Conservation (phyloP, 2,329 filamentous ascomycete genomes). For the Scorias spongiosa region DNA sequence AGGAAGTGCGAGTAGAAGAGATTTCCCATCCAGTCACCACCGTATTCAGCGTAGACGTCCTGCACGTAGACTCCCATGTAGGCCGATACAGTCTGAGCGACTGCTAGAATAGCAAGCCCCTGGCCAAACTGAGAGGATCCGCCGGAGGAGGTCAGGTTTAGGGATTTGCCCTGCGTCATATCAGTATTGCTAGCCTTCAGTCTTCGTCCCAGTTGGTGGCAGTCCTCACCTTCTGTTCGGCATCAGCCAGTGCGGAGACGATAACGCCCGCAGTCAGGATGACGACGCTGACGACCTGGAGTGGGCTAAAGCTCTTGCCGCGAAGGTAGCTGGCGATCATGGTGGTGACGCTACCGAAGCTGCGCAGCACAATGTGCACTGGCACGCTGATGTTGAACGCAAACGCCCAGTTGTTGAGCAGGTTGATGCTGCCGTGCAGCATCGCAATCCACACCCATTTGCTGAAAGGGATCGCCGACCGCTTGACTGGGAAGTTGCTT, state of each 20-base stretch:
- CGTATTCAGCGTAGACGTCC: constrained; percentile 70
- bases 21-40: constrained; percentile 87
- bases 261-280: constrained; percentile 78
- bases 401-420: constrained; percentile 95
- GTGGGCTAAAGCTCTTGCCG: constrained; percentile 67
- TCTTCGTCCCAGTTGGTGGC: neutral
- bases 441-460: constrained; percentile 82
- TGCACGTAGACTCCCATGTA: constrained; percentile 94
- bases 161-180: constrained; percentile 25
- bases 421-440: constrained; percentile 85
- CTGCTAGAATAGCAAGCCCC: constrained; percentile 67
- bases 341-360: constrained; percentile 88
- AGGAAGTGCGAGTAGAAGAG: constrained; percentile 80
- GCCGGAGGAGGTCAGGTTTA: constrained; percentile 25
- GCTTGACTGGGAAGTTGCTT: constrained; percentile 26
- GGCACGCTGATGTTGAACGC: constrained; percentile 93
- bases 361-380: constrained; percentile 89
- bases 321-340: constrained; percentile 80
- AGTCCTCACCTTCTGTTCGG: constrained; percentile 57
- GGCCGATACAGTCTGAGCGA: constrained; percentile 80
- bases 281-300: constrained; percentile 68
- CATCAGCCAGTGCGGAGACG: constrained; percentile 78
- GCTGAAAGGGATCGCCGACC: constrained; percentile 68
- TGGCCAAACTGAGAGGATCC: constrained; percentile 39
- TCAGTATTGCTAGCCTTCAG: neutral